Conservation (phyloP, 2,329 filamentous ascomycete genomes). For the Colletotrichum endophyticum region DNA sequence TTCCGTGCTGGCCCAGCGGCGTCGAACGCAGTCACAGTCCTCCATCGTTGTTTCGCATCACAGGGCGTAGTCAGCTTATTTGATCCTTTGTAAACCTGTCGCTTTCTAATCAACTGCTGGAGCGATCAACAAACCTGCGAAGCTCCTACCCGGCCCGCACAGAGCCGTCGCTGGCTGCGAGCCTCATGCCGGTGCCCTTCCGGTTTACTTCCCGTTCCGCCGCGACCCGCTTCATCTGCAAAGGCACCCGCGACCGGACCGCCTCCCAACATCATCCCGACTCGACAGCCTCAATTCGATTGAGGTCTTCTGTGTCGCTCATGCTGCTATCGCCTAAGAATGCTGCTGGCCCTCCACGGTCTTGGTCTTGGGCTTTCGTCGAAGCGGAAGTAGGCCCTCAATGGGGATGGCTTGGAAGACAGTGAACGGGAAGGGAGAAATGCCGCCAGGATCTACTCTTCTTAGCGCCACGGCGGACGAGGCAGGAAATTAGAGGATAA, state of each 20-base stretch:
- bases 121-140: neutral
- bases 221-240: neutral
- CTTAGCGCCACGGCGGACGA: neutral
- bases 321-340: neutral
- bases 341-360: neutral
- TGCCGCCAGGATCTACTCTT: neutral
- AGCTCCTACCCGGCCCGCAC: neutral
- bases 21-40: neutral
- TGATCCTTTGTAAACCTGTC: neutral
- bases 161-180: neutral
- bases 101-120: neutral
- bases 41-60: neutral
- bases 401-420: neutral
- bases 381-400: neutral
- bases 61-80: neutral
- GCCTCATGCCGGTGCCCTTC: neutral
- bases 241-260: neutral
- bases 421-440: neutral
- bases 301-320: neutral
- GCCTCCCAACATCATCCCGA: neutral
- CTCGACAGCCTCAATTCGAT: neutral
- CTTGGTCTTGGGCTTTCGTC: neutral
- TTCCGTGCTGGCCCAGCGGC: neutral
- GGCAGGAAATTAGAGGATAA: neutral
- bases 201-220: neutral